Conservation (phyloP, 768 basidiomycete species). For the Suillus discolor region DNA sequence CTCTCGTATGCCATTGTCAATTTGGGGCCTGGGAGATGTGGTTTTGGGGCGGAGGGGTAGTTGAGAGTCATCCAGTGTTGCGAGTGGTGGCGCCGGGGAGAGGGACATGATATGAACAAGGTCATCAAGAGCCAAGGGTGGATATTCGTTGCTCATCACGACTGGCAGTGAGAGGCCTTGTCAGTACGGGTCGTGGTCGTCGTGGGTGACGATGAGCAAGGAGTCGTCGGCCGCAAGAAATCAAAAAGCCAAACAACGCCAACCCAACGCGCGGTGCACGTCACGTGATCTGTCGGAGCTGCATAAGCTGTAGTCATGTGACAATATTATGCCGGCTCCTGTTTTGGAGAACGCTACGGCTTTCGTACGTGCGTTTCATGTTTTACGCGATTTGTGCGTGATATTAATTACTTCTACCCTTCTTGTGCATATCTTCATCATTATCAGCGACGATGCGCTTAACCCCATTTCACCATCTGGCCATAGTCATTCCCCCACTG, state of each 20-base stretch:
- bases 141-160: slow-evolving; percentile 37
- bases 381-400: background rate
- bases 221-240: slow-evolving; percentile 21
- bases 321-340: slow-evolving; percentile 6
- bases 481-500: slow-evolving; percentile 58
- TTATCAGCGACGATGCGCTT: slow-evolving; percentile 13
- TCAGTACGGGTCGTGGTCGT: slow-evolving; percentile 10
- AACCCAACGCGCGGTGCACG: slow-evolving; percentile 36
- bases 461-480: slow-evolving; percentile 20
- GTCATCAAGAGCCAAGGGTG: slow-evolving; percentile 54
- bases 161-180: slow-evolving; percentile 7
- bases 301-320: slow-evolving; percentile 27
- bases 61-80: slow-evolving; percentile 22
- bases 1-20: slow-evolving; percentile 46
- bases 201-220: slow-evolving; percentile 15
- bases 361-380: background rate
- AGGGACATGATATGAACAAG: slow-evolving; percentile 57
- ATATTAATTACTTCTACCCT: background rate
- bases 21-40: slow-evolving; percentile 41
- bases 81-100: slow-evolving; percentile 40
- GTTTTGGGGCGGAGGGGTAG: slow-evolving; percentile 23
- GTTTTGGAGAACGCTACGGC: background rate
- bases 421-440: slow-evolving; percentile 11
- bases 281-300: slow-evolving; percentile 35
- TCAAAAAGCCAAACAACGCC: slow-evolving; percentile 38